Evolutionary conservation across 805 yeast species (phyloP), one percentile per base, ranked within the genome.

Genomic region (Zygosaccharomyces kombuchaensis): DNA sequence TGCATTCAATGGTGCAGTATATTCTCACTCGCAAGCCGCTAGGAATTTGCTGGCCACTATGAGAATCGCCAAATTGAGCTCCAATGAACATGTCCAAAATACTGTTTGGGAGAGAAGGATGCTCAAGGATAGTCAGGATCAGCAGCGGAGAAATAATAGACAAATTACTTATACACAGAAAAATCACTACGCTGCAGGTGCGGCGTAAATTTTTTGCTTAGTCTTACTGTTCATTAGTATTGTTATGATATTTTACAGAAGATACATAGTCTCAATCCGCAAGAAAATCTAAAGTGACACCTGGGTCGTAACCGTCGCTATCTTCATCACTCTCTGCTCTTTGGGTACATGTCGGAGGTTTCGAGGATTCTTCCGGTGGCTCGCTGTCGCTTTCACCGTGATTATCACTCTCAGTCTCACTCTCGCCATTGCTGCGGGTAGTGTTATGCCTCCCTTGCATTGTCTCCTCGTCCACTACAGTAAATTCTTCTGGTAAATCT

Each of bases 1-100:
- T 42, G 96, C 95, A 2, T 90, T 90, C 66, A 88, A 84, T 63
- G 97, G 98, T 17, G 97, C 96, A 2, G 97, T 90, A 9, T 90
- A 90, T 68, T 79, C 80, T 45, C 98, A 90, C 65, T 84, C 93
- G 56, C 88, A 91, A 46, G 97, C 97, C 0, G 97, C 96, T 1
- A 85, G 84, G 60, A 90, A 90, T 66, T 67, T 90, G 49, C 71
- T 90, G 49, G 95, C 96, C 1, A 90, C 96, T 0, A 88, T 90
- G 97, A 76, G 98, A 58, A 83, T 90, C 12, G 96, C 95, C 0
- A 90, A 86, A 21, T 72, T 86, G 25, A 80, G 89, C 50, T 84
- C 87, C 12, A 90, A 85, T 51, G 91, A 87, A 43, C 56, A 51
- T 12, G 48, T 56, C 8, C 53, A 52, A 34, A 50, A 54, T 12